phyloP scores from a whole-genome alignment of 2,329 filamentous ascomycete genomes.

The Penicillium hordei region DNA sequence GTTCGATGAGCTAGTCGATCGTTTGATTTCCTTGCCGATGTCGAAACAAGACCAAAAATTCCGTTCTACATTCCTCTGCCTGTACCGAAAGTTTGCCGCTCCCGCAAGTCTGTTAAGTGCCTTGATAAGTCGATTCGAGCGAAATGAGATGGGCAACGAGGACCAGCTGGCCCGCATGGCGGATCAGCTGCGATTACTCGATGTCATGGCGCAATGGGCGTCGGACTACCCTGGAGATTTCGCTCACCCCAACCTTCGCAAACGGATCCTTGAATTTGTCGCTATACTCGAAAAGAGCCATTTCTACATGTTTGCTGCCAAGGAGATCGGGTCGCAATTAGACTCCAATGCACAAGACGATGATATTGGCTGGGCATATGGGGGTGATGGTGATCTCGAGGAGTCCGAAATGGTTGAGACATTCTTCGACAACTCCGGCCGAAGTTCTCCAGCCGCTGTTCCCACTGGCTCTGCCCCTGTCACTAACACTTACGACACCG shows the following conservation, averaged over 20 bases:
- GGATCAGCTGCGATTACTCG: conserved; percentile 78
- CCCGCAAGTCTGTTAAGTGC: conserved; percentile 75
- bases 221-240: conserved; percentile 90
- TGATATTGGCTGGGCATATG: conserved; percentile 85
- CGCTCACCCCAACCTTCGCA: conserved; percentile 71
- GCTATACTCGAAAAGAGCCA: conserved; percentile 70
- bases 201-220: conserved; percentile 85
- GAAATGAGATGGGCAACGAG: conserved; percentile 71
- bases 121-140: conserved; percentile 62
- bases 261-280: conserved; percentile 73
- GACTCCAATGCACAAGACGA: conserved; percentile 80
- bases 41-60: conserved; percentile 90
- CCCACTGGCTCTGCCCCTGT: conserved; percentile 21
- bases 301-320: conserved; percentile 79
- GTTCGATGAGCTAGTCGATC: conserved; percentile 75
- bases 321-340: conserved; percentile 79
- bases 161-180: conserved; percentile 74
- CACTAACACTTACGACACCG: conserved; percentile 24
- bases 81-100: conserved; percentile 91
- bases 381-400: conserved; percentile 63
- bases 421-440: conserved; percentile 42
- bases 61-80: conserved; percentile 79
- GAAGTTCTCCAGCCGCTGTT: conserved; percentile 41
- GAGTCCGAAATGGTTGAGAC: conserved; percentile 44
- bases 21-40: conserved; percentile 77